A percentile compares a stretch with the other conserved stretches of the same genome.
phyloP scores from a whole-genome alignment of 225 moss, liverwort and hornwort genomes.

The Sphagnum tenellum region DNA sequence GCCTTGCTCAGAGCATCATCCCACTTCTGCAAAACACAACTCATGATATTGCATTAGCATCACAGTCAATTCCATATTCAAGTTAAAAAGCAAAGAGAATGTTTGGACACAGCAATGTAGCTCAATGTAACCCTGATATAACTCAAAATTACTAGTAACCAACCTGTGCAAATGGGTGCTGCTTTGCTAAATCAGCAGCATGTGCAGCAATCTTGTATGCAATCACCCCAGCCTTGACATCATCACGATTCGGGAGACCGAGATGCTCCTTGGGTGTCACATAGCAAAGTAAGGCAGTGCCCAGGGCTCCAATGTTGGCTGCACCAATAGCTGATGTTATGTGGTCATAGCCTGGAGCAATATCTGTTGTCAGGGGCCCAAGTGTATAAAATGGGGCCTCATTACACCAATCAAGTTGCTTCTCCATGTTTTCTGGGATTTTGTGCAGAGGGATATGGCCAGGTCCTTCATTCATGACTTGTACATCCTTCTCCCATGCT shows the following conservation, averaged over 20 bases:
- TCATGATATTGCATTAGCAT: no score
- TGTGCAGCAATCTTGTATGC: slow-evolving; percentile 93
- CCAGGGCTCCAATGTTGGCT: slow-evolving; percentile 86
- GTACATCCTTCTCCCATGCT: slow-evolving; percentile 97
- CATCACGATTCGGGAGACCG: slow-evolving; percentile 85
- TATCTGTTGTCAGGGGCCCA: slow-evolving; percentile 81
- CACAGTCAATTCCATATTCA: no score
- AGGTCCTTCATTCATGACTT: slow-evolving; percentile 96
- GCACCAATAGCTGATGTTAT: slow-evolving; percentile 96
- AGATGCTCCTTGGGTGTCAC: slow-evolving; percentile 97
- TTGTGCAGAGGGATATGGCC: slow-evolving; percentile 91
- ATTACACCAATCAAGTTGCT: slow-evolving; percentile 90
- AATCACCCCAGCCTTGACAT: slow-evolving; percentile 88
- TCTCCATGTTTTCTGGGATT: slow-evolving; percentile 94
- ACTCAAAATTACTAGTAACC: neutral
- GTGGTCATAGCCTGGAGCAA: slow-evolving; percentile 97
- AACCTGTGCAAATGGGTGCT: slow-evolving; percentile 74
- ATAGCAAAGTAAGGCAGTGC: slow-evolving; percentile 85
- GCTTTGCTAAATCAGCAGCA: slow-evolving; percentile 86
- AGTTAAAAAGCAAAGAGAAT: no score
- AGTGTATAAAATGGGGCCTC: slow-evolving; percentile 96
- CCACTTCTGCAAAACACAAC: slow-evolving; percentile 30
- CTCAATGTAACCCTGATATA: no score
- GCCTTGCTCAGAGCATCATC: slow-evolving; percentile 96
- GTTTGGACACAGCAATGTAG: no score